phyloP scores from a whole-genome alignment of 164 flowering plant species.

The Aristolochia fimbriata region DNA sequence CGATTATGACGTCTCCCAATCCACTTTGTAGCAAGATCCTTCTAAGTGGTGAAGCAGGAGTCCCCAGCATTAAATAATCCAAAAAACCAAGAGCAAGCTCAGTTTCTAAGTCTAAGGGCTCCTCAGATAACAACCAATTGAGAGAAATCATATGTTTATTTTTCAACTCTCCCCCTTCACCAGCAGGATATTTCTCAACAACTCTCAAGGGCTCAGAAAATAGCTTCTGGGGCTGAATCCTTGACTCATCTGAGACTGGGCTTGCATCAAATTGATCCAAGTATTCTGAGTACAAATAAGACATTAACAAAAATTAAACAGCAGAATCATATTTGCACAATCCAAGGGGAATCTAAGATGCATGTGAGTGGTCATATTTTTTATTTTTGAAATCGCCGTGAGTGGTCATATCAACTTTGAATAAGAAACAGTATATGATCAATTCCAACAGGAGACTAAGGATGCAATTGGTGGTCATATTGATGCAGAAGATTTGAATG shows the following conservation, averaged over 20 bases:
- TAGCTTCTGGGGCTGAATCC: constrained; percentile 48
- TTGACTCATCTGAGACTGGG: constrained; percentile 58
- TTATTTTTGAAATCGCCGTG: no score
- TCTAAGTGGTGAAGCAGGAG: constrained; percentile 95
- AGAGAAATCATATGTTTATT: constrained; percentile 96
- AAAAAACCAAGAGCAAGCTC: constrained; percentile 88
- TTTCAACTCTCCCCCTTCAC: constrained; percentile 69
- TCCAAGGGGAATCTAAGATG: no score
- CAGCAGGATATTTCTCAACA: constrained; percentile 89
- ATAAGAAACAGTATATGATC: no score
- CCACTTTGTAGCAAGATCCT: constrained; percentile 87
- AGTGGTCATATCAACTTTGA: no score
- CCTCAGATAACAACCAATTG: constrained; percentile 91
- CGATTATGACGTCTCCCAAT: constrained; percentile 89
- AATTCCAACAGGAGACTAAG: no score
- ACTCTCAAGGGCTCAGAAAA: constrained; percentile 71
- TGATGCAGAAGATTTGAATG: no score
- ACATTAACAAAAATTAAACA: not conserved
- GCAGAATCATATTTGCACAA: not conserved
- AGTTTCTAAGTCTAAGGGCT: constrained; percentile 87
- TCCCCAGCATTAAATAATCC: constrained; percentile 94
- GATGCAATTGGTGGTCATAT: no score
- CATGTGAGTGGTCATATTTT: no score
- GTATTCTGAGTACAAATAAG: constrained; percentile 41
- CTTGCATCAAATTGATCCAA: constrained; percentile 77